Evolutionary conservation across 23 red algal genomes (phyloP).

Genomic region (Rhodosorus marinus): DNA sequence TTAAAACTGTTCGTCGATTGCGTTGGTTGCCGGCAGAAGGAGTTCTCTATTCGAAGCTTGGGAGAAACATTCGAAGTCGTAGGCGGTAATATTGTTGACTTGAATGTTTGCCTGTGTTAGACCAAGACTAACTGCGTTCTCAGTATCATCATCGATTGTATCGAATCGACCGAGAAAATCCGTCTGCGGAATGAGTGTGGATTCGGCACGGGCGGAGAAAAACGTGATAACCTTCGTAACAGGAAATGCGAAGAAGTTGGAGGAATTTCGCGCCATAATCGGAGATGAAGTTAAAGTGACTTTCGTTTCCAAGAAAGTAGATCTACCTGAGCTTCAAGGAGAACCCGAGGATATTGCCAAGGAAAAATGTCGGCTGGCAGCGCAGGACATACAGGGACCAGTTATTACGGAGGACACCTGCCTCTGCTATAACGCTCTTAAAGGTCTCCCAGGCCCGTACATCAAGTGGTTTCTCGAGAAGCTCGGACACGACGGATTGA

Average conservation of each 20-base stretch:
- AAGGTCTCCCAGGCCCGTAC: conserved; percentile 82
- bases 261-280: conserved; percentile 58
- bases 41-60: too few relatives aligned
- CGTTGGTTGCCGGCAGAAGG: too few relatives aligned
- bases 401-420: conserved; percentile 79
- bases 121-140: too few relatives aligned
- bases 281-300: conserved; percentile 7
- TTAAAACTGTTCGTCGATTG: too few relatives aligned
- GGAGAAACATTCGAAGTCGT: too few relatives aligned
- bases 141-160: too few relatives aligned
- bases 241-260: conserved; percentile 72
- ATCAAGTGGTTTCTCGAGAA: conserved; percentile 81
- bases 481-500: conserved; percentile 52
- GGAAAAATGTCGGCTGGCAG: conserved; percentile 50
- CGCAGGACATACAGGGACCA: conserved; percentile 17
- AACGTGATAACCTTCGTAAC: conserved; percentile 98
- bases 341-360: conserved; percentile 42
- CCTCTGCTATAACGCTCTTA: conserved; percentile 63
- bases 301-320: conserved; percentile 23
- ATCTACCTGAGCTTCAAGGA: conserved; percentile 90
- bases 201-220: too few relatives aligned
- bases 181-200: too few relatives aligned
- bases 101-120: too few relatives aligned
- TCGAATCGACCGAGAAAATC: too few relatives aligned
- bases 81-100: too few relatives aligned